phyloP scores from a whole-genome alignment of 2,329 filamentous ascomycete species.

The Colletotrichum simmondsii region DNA sequence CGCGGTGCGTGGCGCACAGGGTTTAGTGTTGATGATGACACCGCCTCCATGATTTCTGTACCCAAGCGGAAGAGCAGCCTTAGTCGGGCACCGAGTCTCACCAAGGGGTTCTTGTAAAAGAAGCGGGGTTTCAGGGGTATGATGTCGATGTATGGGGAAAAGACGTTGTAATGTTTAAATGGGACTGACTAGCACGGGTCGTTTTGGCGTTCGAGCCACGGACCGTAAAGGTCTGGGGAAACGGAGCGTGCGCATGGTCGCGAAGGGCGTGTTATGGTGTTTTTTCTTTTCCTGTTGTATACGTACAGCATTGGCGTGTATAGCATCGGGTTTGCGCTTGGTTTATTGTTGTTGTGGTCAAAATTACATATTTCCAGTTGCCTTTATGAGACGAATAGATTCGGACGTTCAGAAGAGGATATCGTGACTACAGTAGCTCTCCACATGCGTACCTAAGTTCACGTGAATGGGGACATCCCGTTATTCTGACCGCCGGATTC shows the following conservation, averaged over 20 bases:
- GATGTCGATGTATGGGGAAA: slow-evolving; percentile 2
- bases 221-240: not conserved
- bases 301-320: slow-evolving; percentile 6
- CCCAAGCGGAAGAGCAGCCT: slow-evolving; percentile 75
- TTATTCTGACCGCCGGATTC: not conserved
- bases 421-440: too few species aligned
- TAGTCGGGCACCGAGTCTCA: slow-evolving; percentile 73
- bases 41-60: slow-evolving; percentile 58
- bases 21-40: slow-evolving; percentile 52
- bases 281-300: slow-evolving; percentile 18
- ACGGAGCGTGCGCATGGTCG: not conserved
- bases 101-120: slow-evolving; percentile 78
- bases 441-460: too few species aligned
- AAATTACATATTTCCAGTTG: slow-evolving; percentile 15
- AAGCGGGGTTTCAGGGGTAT: not conserved
- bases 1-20: slow-evolving; percentile 45
- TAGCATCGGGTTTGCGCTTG: slow-evolving; percentile 18
- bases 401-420: not conserved
- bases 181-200: slow-evolving; percentile 4
- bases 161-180: slow-evolving; percentile 30
- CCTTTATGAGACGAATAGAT: not conserved
- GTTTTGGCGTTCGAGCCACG: slow-evolving; percentile 18
- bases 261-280: slow-evolving; percentile 21
- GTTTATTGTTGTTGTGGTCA: not conserved
- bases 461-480: too few species aligned